phyloP scores from a whole-genome alignment of 805 yeast genomes.

The Sugiyamaella marilandica region DNA sequence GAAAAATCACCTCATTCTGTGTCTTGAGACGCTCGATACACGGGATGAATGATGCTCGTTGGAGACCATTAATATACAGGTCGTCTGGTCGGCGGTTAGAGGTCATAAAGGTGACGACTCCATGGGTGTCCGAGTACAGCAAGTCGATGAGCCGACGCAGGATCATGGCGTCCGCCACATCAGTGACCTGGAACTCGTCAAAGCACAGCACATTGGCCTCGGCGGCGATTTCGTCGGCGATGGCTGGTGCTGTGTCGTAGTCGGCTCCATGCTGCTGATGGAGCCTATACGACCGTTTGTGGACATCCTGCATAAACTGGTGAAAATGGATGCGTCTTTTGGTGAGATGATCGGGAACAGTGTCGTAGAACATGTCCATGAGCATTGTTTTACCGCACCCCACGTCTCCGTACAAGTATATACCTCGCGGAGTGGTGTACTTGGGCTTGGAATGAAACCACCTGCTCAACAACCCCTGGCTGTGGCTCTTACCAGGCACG shows the following conservation, averaged over 20 bases:
- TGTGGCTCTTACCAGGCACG: conserved; percentile 43
- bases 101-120: conserved; percentile 85
- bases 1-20: conserved; percentile 67
- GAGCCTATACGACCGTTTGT: conserved; percentile 77
- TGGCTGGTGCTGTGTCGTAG: conserved; percentile 73
- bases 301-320: conserved; percentile 93
- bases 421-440: conserved; percentile 60
- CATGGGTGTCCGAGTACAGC: conserved; percentile 63
- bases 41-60: conserved; percentile 86
- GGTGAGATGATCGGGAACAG: conserved; percentile 72
- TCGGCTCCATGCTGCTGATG: conserved; percentile 61
- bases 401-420: conserved; percentile 93
- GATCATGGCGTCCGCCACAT: conserved; percentile 98
- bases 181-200: conserved; percentile 97
- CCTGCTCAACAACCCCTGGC: conserved; percentile 29
- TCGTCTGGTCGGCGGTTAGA: conserved; percentile 95
- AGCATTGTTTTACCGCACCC: conserved; percentile 99
- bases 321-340: conserved; percentile 89
- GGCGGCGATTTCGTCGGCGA: conserved; percentile 79
- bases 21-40: conserved; percentile 76
- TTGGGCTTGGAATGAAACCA: conserved; percentile 18
- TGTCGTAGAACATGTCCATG: conserved; percentile 89
- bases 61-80: conserved; percentile 88
- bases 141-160: conserved; percentile 67
- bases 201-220: conserved; percentile 78